A percentile compares a stretch with the other conserved stretches of the same genome.
phyloP scores from a whole-genome alignment of 2,329 filamentous ascomycete species.

The Samsoniella hepiali region DNA sequence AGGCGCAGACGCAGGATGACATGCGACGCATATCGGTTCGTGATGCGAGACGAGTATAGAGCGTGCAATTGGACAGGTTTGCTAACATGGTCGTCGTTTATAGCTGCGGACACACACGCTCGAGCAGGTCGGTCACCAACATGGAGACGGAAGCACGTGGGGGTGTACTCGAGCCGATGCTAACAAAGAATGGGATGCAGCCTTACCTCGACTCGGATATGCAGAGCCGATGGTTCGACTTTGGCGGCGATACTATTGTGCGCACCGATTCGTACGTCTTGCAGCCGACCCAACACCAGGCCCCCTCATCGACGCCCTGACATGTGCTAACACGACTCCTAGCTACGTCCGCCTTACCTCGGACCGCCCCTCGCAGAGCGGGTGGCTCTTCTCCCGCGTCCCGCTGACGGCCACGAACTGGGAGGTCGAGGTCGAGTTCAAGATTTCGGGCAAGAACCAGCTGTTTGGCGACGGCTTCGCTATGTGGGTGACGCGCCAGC shows the following conservation, averaged over 20 bases:
- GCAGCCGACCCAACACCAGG: neutral
- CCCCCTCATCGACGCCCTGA: neutral
- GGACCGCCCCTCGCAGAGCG: constrained; percentile 83
- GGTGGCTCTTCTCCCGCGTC: constrained; percentile 91
- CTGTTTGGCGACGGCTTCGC: constrained; percentile 96
- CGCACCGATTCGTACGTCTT: constrained; percentile 61
- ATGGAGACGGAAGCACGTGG: constrained; percentile 24
- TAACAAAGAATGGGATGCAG: constrained; percentile 43
- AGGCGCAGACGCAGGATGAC: constrained; percentile 50
- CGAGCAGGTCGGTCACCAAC: constrained; percentile 59
- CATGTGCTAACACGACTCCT: constrained; percentile 12
- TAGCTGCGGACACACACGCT: constrained; percentile 87
- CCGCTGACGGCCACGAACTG: constrained; percentile 97
- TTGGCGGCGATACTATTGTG: constrained; percentile 91
- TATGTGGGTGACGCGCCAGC: constrained; percentile 96
- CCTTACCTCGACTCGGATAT: constrained; percentile 97
- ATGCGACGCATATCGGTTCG: constrained; percentile 52
- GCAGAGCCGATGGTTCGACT: constrained; percentile 98
- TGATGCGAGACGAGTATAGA: constrained; percentile 10
- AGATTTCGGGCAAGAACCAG: constrained; percentile 82
- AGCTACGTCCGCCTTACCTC: constrained; percentile 92
- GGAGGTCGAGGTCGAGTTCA: constrained; percentile 97
- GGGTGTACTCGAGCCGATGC: constrained; percentile 19
- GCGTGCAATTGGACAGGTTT: neutral
- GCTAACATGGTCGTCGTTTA: constrained; percentile 25